Base-by-base conservation (phyloP, 345 rosid species). In the Aurinia saxatilis region DNA sequence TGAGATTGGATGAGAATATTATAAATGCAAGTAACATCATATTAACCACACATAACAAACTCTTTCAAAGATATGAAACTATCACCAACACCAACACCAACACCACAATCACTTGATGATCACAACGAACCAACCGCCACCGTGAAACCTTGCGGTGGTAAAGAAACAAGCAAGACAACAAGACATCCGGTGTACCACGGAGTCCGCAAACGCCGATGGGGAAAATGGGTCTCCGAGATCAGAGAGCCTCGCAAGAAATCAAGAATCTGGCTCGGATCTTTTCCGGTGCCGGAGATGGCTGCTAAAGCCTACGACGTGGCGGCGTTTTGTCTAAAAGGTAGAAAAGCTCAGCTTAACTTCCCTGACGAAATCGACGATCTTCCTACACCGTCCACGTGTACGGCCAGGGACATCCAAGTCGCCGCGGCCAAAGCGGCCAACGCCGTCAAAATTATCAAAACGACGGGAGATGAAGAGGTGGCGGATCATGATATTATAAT, bases 171-270 rank as follows among this genome's bases (percentile, higher is more conserved):
- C 48, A 51, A 54, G 4, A 75, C 78, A 38, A 80, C 91, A 0
- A 68, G 89, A 7, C 95, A 86, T 44, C 84, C 95, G 1, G 66
- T 77, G 17, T 89, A 89, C 61, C 81, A 76, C 1, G 95, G 96
- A 1, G 89, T 89, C 23, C 74, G 91, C 17, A 89, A 84, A 70
- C 77, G 96, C 51, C 79, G 81, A 40, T 90, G 96, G 96, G 96
- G 96, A 5, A 86, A 84, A 70, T 90, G 95, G 96, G 96, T 90
- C 50, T 90, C 95, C 2, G 95, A 90, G 63, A 90, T 90, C 17
- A 73, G 96, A 65, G 95, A 90, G 77, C 96, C 96, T 0, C 78
- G 87, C 18, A 90, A 90, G 38, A 90, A 86, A 60, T 80, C 91
- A 8, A 78, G 96, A 39, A 90, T 90, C 37, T 90, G 96, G 96